Conservation (phyloP, 1,284 basidiomycete genomes). For the Rugosomyces carneus region DNA sequence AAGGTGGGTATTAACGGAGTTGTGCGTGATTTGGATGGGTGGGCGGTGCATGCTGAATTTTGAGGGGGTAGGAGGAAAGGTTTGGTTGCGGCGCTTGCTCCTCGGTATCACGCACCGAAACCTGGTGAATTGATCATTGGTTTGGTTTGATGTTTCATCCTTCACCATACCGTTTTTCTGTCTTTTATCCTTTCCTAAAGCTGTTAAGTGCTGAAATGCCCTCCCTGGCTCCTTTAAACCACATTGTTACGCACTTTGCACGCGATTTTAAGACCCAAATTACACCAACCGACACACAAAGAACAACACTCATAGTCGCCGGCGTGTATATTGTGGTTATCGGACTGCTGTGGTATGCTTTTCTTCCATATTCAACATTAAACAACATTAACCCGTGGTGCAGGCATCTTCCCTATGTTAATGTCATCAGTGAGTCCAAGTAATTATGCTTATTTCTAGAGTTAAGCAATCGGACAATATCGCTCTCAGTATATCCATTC, state of each 20-base stretch:
- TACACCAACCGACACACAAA: slow-evolving; percentile 67
- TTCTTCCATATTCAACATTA: slow-evolving; percentile 1
- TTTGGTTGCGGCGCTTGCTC: too few species aligned
- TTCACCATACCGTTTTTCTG: too few species aligned
- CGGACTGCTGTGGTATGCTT: slow-evolving; percentile 64
- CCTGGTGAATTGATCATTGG: too few species aligned
- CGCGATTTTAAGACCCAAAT: slow-evolving; percentile 28
- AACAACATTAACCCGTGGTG: slow-evolving; percentile 1
- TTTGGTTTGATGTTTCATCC: too few species aligned
- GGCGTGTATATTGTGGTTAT: slow-evolving; percentile 69
- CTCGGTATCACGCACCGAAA: too few species aligned
- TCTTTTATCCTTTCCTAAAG: not conserved
- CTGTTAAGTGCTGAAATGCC: slow-evolving; percentile 4
- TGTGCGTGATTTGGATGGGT: slow-evolving; percentile 4
- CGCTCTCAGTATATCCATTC: slow-evolving; percentile 77
- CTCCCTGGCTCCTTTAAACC: slow-evolving; percentile 1
- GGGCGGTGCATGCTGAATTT: not conserved
- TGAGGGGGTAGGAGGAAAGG: too few species aligned
- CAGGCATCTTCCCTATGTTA: slow-evolving; percentile 76
- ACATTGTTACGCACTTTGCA: slow-evolving; percentile 3
- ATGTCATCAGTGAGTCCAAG: slow-evolving; percentile 56
- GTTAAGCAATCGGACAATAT: slow-evolving; percentile 2
- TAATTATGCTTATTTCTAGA: not conserved
- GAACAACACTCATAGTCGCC: slow-evolving; percentile 73
- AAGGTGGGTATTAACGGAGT: slow-evolving; percentile 15